These are phyloP conservation scores for Oryza glumipatula DNA, from an alignment of 176 grass and related monocot species.

Conservation along the genomic window DNA sequence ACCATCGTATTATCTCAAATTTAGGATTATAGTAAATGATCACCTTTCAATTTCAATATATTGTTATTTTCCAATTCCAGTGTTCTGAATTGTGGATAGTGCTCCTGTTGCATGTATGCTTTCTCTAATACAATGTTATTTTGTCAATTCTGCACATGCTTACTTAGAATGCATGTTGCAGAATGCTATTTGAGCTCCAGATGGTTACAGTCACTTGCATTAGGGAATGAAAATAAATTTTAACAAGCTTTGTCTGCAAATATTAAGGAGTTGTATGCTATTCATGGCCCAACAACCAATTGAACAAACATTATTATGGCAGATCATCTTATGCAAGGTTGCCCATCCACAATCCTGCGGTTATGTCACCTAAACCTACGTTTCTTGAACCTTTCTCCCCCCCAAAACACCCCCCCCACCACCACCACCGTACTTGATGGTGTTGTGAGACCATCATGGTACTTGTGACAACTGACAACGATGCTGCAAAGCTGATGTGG, in stretches of 20 bases:
- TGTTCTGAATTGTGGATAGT: slow-evolving; percentile 3
- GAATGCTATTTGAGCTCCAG: not conserved
- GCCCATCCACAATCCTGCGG: not conserved
- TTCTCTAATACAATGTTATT: slow-evolving; percentile 6
- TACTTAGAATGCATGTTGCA: not conserved
- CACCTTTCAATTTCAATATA: not conserved
- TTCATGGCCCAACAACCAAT: not conserved
- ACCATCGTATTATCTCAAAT: slow-evolving; percentile 6
- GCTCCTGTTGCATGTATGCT: not conserved
- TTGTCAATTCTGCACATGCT: not conserved
- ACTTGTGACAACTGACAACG: not conserved
- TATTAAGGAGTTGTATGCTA: not conserved
- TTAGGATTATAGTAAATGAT: not conserved
- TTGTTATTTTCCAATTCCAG: not conserved
- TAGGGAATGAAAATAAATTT: not conserved
- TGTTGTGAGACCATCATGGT: not conserved
- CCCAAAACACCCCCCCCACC: not conserved
- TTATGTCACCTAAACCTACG: not conserved
- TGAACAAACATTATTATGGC: not conserved
- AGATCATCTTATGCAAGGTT: not conserved
- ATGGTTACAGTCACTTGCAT: not conserved
- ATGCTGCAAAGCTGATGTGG: not conserved
- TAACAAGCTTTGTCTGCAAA: not conserved
- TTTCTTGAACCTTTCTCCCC: not conserved
- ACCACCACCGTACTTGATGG: not conserved